Base-by-base conservation (phyloP, 129 eudicot genomes). In the Tagetes erecta region DNA sequence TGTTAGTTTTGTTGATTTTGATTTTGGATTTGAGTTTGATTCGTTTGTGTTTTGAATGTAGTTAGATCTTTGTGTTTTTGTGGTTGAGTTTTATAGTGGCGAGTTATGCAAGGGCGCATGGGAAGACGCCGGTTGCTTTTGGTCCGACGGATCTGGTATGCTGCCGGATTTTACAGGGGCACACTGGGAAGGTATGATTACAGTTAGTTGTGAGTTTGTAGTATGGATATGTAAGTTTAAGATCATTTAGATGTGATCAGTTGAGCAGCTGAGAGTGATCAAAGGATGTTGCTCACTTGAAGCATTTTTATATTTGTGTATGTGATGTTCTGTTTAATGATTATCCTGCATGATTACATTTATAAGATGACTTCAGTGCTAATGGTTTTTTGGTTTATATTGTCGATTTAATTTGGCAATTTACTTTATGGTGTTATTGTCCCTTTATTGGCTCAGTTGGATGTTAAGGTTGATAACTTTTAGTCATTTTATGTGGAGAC, bases 81-180 rank as follows among this genome's bases (percentile, higher is more conserved):
- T 30, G 42, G 13, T 67, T 68, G 45, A 39, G 35, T 47, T 74
- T 71, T 65, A 3, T 78, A 93, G 98, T 93, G 60, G 96, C 97
- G 34, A 80, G 77, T 33, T 90, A 84, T 68, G 97, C 98, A n/a
- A 86, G 83, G 59, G 82, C 89, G 40, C 97, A 86, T 72, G 96
- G 92, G 55, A 88, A 88, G 80, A 76, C 81, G 38, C 87, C 91
- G 65, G 89, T 93, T 81, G 80, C 81, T 9, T 88, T 93, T 57
- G 96, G 96, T 2, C 93, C 87, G 1, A 88, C 96, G 51, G 98
- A 93, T 90, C 96, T 93, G 50, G 97, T 93, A 36, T 93, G 98
- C 68, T 93, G 98, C 64, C 80, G 98, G 78, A 90, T 85, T 37
- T 81, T 93, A 62, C 98, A 90, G 52, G 98, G 98, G 10, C 98